A percentile compares a stretch with the other conserved stretches of the same genome.
Conservation (phyloP, 129 eudicot species). For the Erigeron canadensis region DNA sequence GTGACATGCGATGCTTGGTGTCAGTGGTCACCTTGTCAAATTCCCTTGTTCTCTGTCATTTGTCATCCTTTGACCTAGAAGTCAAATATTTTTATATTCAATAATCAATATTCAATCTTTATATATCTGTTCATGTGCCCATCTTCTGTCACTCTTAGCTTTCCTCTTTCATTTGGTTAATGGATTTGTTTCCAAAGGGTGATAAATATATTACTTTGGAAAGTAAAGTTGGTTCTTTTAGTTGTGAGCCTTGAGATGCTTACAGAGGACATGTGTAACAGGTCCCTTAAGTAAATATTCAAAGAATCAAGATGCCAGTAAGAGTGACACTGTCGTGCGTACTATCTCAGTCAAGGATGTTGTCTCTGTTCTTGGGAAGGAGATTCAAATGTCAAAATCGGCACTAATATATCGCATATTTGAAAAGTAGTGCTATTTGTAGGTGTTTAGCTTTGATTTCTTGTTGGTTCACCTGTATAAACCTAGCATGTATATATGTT, state of each 20-base stretch:
- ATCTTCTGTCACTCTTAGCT: neutral
- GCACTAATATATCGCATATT: slow-evolving; percentile 45
- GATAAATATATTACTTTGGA: neutral
- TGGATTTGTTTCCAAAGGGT: neutral
- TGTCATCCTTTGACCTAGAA: neutral
- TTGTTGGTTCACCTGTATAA: too few relatives aligned
- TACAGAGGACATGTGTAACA: slow-evolving; percentile 19
- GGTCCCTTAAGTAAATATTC: slow-evolving; percentile 40
- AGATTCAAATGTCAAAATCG: slow-evolving; percentile 75
- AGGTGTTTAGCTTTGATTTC: too few relatives aligned
- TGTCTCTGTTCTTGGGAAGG: slow-evolving; percentile 75
- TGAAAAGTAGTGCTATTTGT: slow-evolving; percentile 41
- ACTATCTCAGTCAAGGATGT: slow-evolving; percentile 66
- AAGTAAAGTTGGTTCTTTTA: neutral
- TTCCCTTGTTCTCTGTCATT: neutral
- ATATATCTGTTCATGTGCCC: too few relatives aligned
- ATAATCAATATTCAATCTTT: too few relatives aligned
- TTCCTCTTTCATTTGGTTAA: neutral
- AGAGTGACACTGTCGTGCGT: slow-evolving; percentile 37
- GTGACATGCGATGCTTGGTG: neutral
- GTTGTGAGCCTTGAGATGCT: neutral
- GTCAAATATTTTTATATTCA: too few relatives aligned
- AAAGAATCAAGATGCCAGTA: slow-evolving; percentile 47
- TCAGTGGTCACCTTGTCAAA: neutral
- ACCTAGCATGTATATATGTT: too few relatives aligned